Percentiles rank a stretch among this genome's conserved stretches.
phyloP scores from a whole-genome alignment of 345 rosid species.

The Arabidopsis suecica region DNA sequence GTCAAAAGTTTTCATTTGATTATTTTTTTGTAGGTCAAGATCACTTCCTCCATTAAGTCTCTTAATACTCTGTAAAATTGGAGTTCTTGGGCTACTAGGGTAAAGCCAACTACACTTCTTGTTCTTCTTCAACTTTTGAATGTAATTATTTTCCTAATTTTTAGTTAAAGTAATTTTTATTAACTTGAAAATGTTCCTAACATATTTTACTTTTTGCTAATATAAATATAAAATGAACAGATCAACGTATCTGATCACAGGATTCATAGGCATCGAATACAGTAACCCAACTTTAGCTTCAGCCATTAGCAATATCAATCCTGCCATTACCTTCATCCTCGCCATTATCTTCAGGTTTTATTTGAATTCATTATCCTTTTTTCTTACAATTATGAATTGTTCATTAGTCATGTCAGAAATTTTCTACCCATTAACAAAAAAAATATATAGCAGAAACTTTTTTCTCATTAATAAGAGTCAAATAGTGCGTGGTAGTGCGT shows the following conservation, averaged over 20 bases:
- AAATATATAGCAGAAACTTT: neutral
- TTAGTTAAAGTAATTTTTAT: neutral
- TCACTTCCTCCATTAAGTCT: conserved; percentile 42
- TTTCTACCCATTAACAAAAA: too few species aligned
- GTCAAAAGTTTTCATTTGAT: neutral
- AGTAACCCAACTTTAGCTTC: conserved; percentile 88
- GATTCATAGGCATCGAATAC: conserved; percentile 70
- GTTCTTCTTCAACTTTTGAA: conserved; percentile 34
- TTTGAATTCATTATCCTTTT: neutral
- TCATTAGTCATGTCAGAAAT: neutral
- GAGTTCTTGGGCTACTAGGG: conserved; percentile 54
- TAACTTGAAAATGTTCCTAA: neutral
- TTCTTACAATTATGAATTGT: neutral
- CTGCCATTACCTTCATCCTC: conserved; percentile 83
- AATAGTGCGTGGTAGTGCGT: too few species aligned
- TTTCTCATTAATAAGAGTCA: neutral
- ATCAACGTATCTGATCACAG: conserved; percentile 67
- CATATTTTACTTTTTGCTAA: neutral
- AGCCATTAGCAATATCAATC: conserved; percentile 82
- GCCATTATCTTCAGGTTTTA: conserved; percentile 71
- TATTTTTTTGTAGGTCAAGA: conserved; percentile 39
- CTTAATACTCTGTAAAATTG: conserved; percentile 42
- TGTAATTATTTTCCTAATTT: neutral
- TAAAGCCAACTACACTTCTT: conserved; percentile 32
- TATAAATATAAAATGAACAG: conserved; percentile 18